Evolutionary conservation across 768 basidiomycete genomes (phyloP).

Genomic region (Suillus variegatus): DNA sequence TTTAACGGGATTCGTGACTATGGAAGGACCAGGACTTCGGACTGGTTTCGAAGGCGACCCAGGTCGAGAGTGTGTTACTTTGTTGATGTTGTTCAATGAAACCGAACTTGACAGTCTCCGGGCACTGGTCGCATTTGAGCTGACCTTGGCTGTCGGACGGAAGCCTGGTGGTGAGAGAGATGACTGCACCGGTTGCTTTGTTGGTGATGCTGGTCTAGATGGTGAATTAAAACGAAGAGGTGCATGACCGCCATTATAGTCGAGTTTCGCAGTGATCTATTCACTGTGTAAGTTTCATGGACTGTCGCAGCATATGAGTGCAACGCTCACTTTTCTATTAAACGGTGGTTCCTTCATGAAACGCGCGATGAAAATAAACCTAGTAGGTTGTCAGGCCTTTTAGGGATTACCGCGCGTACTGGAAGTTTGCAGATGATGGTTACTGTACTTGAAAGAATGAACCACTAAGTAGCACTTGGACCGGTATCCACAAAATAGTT

Average conservation of each 20-base stretch:
- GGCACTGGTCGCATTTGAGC: slow-evolving; percentile 46
- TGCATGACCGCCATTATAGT: slow-evolving; percentile 36
- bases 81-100: slow-evolving; percentile 16
- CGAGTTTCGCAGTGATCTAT: slow-evolving; percentile 58
- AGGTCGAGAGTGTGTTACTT: slow-evolving; percentile 38
- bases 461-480: slow-evolving; percentile 7
- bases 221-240: slow-evolving; percentile 31
- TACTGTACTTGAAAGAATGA: slow-evolving; percentile 5
- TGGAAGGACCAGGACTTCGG: slow-evolving; percentile 35
- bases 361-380: slow-evolving; percentile 6
- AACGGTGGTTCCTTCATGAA: slow-evolving; percentile 38
- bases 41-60: slow-evolving; percentile 39
- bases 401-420: neutral
- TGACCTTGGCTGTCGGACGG: slow-evolving; percentile 64
- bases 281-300: slow-evolving; percentile 1
- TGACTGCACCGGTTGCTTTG: slow-evolving; percentile 34
- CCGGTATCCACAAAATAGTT: slow-evolving; percentile 3
- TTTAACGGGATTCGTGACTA: slow-evolving; percentile 25
- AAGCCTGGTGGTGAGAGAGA: slow-evolving; percentile 30
- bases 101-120: slow-evolving; percentile 28
- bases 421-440: slow-evolving; percentile 10
- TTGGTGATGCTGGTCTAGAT: slow-evolving; percentile 53
- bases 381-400: neutral
- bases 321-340: slow-evolving; percentile 48
- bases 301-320: slow-evolving; percentile 2